A percentile compares a stretch with the other conserved stretches of the same genome.
Conservation (phyloP, 352 stramenopile genomes). For the Thalassiosira livingstoniorum region DNA sequence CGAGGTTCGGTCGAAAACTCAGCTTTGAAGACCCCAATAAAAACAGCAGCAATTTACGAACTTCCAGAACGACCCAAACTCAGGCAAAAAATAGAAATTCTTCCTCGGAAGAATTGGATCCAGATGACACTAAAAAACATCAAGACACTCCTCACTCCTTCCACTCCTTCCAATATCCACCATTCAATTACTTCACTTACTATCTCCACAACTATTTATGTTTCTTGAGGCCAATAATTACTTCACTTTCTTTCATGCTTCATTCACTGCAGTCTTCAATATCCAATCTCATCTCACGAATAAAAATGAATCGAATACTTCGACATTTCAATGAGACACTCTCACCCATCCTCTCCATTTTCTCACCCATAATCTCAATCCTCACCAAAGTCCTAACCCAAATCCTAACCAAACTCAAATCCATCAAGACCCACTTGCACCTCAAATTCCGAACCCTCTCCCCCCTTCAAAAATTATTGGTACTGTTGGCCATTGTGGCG, state of each 20-base stretch:
- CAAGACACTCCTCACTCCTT: neutral
- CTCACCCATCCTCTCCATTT: neutral
- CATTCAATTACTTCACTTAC: neutral
- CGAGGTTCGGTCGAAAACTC: too few relatives aligned
- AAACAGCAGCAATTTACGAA: too few relatives aligned
- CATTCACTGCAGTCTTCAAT: neutral
- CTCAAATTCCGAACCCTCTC: neutral
- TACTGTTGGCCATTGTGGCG: neutral
- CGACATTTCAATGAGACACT: neutral
- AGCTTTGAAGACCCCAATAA: too few relatives aligned
- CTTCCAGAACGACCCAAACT: too few relatives aligned
- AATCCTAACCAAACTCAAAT: slow-evolving; percentile 2
- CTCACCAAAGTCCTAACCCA: too few relatives aligned
- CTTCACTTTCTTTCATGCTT: neutral
- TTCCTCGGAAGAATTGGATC: too few relatives aligned
- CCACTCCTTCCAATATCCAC: neutral
- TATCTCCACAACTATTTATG: neutral
- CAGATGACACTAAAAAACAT: neutral
- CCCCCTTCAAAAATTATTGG: slow-evolving; percentile 2
- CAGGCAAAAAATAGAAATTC: too few relatives aligned
- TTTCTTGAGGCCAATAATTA: neutral
- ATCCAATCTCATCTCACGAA: neutral
- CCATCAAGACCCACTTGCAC: neutral
- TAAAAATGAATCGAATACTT: neutral
- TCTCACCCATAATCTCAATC: neutral